phyloP scores from a whole-genome alignment of 2,329 filamentous ascomycete genomes.

The Aureobasidium pullulans region DNA sequence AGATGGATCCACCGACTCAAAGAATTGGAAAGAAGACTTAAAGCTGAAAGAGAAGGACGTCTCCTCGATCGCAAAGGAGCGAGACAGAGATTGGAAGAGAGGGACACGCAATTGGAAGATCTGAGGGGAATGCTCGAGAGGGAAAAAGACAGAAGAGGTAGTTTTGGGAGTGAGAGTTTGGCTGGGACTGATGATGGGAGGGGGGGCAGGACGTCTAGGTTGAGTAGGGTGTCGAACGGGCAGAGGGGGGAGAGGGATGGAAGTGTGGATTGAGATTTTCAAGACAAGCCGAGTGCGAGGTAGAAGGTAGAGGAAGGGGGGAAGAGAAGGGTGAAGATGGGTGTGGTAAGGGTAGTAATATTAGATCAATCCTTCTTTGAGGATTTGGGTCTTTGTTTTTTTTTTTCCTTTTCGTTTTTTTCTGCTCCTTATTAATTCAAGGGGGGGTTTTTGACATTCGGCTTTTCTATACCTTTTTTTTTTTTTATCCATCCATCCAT shows the following conservation, averaged over 20 bases:
- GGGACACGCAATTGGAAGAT: constrained; percentile 66
- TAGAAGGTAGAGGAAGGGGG: no score
- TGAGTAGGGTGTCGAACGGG: background rate
- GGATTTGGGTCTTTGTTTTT: no score
- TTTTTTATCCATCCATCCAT: no score
- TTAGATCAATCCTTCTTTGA: no score
- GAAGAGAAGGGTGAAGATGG: no score
- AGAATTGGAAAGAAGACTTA: constrained; percentile 81
- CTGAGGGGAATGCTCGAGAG: constrained; percentile 57
- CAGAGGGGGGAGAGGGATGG: background rate
- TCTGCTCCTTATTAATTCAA: no score
- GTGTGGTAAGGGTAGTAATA: no score
- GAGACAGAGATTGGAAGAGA: constrained; percentile 67
- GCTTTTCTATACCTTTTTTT: no score
- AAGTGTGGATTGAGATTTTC: background rate
- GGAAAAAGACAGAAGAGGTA: constrained; percentile 39
- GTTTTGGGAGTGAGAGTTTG: background rate
- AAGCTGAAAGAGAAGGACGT: constrained; percentile 80
- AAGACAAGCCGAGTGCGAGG: background rate
- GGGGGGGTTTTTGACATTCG: no score
- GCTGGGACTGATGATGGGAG: background rate
- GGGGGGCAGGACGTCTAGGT: background rate
- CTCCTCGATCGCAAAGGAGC: constrained; percentile 79
- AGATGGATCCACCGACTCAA: constrained; percentile 79
- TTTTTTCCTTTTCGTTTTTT: no score